Evolutionary conservation across 306 rosid genomes (phyloP).

Genomic region (Potentilla sterilis): DNA sequence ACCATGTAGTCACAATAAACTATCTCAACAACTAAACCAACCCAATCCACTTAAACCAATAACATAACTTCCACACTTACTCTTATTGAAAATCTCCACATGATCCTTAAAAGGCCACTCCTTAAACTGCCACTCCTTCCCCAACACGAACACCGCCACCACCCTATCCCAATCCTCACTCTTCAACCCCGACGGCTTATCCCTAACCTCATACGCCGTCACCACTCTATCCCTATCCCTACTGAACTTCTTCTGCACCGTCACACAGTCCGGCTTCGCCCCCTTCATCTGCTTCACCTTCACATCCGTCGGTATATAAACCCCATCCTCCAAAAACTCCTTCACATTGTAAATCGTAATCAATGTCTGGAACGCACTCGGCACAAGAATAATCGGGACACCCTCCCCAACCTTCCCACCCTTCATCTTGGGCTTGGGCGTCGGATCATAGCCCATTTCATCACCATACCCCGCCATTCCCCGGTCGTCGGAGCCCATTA

Average conservation of each 20-base stretch:
- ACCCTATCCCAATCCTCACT: constrained; percentile 96
- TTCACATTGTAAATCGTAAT: constrained; percentile 85
- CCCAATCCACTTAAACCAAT: constrained; percentile 6
- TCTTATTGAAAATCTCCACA: constrained; percentile 61
- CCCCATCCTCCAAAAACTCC: constrained; percentile 94
- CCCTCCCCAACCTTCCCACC: constrained; percentile 90
- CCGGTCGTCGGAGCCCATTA: constrained; percentile 74
- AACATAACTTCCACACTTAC: constrained; percentile 38
- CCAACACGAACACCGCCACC: constrained; percentile 90
- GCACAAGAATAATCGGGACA: constrained; percentile 86
- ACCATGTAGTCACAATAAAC: background rate
- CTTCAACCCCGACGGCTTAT: constrained; percentile 83
- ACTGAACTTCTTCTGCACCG: constrained; percentile 98
- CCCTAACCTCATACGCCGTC: constrained; percentile 95
- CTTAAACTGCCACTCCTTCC: constrained; percentile 89
- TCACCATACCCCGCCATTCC: constrained; percentile 66
- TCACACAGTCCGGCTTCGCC: constrained; percentile 82
- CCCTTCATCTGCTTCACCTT: constrained; percentile 97
- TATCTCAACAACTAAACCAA: background rate
- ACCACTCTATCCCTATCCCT: constrained; percentile 88
- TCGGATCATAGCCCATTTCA: constrained; percentile 59
- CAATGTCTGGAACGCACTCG: constrained; percentile 90
- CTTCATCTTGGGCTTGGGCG: constrained; percentile 77
- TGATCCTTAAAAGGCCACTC: constrained; percentile 69
- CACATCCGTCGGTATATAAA: constrained; percentile 80